Conservation (phyloP, 225 moss, liverwort and hornwort species). For the Polytrichum commune region DNA sequence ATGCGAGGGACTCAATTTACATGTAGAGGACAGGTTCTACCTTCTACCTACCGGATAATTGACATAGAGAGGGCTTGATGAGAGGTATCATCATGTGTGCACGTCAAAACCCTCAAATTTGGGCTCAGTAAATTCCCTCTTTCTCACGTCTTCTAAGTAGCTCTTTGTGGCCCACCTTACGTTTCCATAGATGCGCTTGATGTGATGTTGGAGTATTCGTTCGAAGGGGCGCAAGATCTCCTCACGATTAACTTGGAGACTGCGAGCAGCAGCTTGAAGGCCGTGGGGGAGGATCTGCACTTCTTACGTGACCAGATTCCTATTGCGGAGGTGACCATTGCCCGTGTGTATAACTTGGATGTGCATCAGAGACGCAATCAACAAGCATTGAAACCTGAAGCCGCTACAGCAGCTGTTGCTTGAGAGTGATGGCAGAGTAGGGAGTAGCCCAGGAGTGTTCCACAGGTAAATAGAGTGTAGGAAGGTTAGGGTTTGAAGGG, state of each 20-base stretch:
- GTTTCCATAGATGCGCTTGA: conserved; percentile 14
- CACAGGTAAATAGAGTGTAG: too few relatives aligned
- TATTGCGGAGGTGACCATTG: conserved; percentile 94
- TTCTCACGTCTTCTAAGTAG: too few relatives aligned
- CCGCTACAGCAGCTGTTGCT: conserved; percentile 25
- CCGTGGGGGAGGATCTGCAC: conserved; percentile 71
- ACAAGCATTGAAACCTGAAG: conserved; percentile 36
- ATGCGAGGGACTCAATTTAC: too few relatives aligned
- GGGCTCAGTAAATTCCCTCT: too few relatives aligned
- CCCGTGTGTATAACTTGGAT: conserved; percentile 90
- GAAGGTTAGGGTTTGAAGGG: too few relatives aligned
- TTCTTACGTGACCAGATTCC: conserved; percentile 97
- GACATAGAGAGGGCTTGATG: too few relatives aligned
- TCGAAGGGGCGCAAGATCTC: conserved; percentile 73
- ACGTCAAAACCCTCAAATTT: too few relatives aligned
- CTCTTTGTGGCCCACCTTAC: too few relatives aligned
- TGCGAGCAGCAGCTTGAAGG: conserved; percentile 68
- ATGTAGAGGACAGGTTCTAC: too few relatives aligned
- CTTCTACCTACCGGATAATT: too few relatives aligned
- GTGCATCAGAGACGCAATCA: conserved; percentile 88
- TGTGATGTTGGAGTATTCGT: conserved; percentile 91
- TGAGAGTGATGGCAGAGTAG: not conserved
- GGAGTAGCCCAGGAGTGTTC: too few relatives aligned
- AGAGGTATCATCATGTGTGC: too few relatives aligned
- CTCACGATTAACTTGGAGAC: conserved; percentile 80